Evolutionary conservation across 805 yeast species (phyloP).

Genomic region (Saturnispora diversa): DNA sequence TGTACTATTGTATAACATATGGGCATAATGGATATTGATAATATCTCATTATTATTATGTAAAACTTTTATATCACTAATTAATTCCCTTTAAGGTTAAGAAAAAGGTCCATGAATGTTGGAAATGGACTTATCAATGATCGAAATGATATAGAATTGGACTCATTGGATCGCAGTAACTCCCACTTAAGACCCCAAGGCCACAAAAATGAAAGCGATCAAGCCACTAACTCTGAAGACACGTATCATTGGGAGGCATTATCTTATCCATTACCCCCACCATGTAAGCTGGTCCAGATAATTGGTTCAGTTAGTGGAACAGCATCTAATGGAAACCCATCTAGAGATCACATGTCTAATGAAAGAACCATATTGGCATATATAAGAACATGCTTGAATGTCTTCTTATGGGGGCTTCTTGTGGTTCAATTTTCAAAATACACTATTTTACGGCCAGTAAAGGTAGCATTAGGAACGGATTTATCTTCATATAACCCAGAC

Average conservation of each 20-base stretch:
- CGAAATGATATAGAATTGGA: too few relatives aligned
- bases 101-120: background rate
- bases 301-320: background rate
- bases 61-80: background rate
- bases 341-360: constrained; percentile 55
- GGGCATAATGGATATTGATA: background rate
- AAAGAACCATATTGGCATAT: constrained; percentile 56
- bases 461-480: background rate
- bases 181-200: too few relatives aligned
- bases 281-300: background rate
- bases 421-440: constrained; percentile 44
- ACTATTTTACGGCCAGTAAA: constrained; percentile 16
- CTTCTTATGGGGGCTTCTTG: constrained; percentile 45
- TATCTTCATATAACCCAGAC: background rate
- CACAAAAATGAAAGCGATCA: background rate
- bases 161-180: too few relatives aligned
- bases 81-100: background rate
- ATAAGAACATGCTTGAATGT: constrained; percentile 46
- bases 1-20: constrained; percentile 3
- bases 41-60: background rate
- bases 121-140: too few relatives aligned
- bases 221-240: background rate
- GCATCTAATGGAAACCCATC: constrained; percentile 26
- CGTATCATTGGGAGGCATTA: too few relatives aligned
- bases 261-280: too few relatives aligned